These are phyloP conservation scores for Cercospora citrullina DNA, from an alignment of 2,329 filamentous ascomycete genomes.

Conservation along the genomic window DNA sequence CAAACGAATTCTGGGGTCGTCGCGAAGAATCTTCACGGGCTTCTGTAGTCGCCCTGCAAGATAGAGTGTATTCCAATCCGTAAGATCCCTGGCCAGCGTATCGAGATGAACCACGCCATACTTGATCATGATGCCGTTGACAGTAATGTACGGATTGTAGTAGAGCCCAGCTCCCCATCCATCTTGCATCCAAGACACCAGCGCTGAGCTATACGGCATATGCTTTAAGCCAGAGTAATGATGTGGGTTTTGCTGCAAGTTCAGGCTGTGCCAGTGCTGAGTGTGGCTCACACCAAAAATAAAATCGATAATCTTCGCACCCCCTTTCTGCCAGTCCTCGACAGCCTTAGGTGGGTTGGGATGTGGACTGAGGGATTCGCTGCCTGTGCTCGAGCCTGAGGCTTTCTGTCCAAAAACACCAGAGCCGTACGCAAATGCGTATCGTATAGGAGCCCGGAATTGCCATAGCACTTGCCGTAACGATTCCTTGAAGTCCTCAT, in stretches of 20 bases:
- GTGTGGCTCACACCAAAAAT: conserved; percentile 94
- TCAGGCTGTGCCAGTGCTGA: conserved; percentile 95
- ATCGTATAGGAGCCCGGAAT: conserved; percentile 89
- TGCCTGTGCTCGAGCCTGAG: conserved; percentile 44
- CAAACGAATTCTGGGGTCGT: conserved; percentile 86
- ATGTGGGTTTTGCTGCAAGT: conserved; percentile 80
- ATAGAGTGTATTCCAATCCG: conserved; percentile 91
- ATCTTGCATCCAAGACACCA: conserved; percentile 84
- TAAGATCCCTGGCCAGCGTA: conserved; percentile 82
- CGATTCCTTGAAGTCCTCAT: conserved; percentile 91
- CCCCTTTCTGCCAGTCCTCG: conserved; percentile 78
- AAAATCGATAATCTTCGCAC: conserved; percentile 97
- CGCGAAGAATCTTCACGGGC: conserved; percentile 93
- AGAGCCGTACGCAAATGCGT: conserved; percentile 96
- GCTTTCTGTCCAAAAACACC: conserved; percentile 84
- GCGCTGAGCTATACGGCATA: conserved; percentile 69
- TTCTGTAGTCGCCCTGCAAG: conserved; percentile 96
- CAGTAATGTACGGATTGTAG: conserved; percentile 92
- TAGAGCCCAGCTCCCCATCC: conserved; percentile 90
- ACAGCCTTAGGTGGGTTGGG: conserved; percentile 79
- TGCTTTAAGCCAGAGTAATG: conserved; percentile 88
- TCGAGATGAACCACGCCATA: conserved; percentile 96
- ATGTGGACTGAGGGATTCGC: conserved; percentile 65
- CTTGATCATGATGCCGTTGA: conserved; percentile 95
- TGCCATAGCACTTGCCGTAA: conserved; percentile 84